Percentiles rank a stretch among this genome's conserved stretches.
These are phyloP conservation scores for Kernera saxatilis DNA, from an alignment of 345 rosid genomes.

Conservation along the genomic window DNA sequence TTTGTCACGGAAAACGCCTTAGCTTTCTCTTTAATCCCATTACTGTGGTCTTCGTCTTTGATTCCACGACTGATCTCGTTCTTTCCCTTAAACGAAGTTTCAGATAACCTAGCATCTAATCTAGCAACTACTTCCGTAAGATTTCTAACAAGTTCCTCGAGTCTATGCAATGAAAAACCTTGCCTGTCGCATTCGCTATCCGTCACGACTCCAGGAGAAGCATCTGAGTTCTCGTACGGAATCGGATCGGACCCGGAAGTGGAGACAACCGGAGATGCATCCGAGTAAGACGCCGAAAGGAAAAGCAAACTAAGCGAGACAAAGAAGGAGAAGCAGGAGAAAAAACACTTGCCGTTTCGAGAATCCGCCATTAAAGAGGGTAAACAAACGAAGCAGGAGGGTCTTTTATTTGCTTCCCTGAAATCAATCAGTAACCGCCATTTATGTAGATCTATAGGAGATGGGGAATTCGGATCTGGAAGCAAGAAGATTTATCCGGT, in stretches of 20 bases:
- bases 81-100: slow-evolving; percentile 21
- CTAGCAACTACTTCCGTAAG: slow-evolving; percentile 62
- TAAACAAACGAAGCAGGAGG: not conserved
- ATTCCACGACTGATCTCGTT: slow-evolving; percentile 15
- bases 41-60: slow-evolving; percentile 17
- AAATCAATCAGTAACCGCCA: slow-evolving; percentile 32
- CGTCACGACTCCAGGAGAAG: slow-evolving; percentile 20
- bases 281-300: slow-evolving; percentile 28
- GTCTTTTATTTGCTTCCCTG: not conserved
- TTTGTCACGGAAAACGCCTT: slow-evolving; percentile 53
- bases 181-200: not conserved
- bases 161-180: slow-evolving; percentile 43
- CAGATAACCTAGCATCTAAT: slow-evolving; percentile 51
- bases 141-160: slow-evolving; percentile 68
- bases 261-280: slow-evolving; percentile 12
- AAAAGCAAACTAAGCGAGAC: slow-evolving; percentile 32
- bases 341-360: slow-evolving; percentile 51
- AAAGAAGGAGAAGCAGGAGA: slow-evolving; percentile 21
- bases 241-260: slow-evolving; percentile 32
- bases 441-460: slow-evolving; percentile 11
- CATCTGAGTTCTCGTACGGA: slow-evolving; percentile 25
- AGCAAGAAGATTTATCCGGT: slow-evolving; percentile 20
- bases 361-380: slow-evolving; percentile 44
- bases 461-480: slow-evolving; percentile 32
- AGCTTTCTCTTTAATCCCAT: slow-evolving; percentile 29